Conservation (phyloP, 2,329 filamentous ascomycete species). For the Exophiala sideris region DNA sequence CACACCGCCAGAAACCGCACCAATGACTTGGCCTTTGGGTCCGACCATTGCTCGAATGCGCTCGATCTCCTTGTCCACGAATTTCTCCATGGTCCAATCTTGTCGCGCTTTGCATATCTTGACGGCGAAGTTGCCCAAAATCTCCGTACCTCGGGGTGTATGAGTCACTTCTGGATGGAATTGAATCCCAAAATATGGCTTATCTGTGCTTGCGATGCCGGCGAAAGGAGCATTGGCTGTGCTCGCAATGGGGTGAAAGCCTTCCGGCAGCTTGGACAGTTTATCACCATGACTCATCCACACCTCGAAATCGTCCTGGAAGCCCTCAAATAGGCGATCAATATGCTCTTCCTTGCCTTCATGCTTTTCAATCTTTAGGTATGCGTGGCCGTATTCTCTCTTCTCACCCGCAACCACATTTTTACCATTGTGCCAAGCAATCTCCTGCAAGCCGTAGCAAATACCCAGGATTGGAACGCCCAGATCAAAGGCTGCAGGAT, state of each 20-base stretch:
- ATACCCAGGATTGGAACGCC: slow-evolving; percentile 60
- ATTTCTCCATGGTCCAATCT: slow-evolving; percentile 84
- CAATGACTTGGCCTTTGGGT: slow-evolving; percentile 74
- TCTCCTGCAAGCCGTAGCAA: slow-evolving; percentile 66
- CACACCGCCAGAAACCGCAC: slow-evolving; percentile 77
- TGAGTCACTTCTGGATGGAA: slow-evolving; percentile 86
- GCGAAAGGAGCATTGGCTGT: slow-evolving; percentile 76
- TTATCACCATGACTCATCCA: slow-evolving; percentile 94
- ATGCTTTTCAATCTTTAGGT: slow-evolving; percentile 59
- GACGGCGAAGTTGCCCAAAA: slow-evolving; percentile 80
- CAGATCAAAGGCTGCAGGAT: slow-evolving; percentile 76
- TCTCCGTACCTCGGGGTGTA: slow-evolving; percentile 64
- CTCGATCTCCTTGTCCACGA: slow-evolving; percentile 73
- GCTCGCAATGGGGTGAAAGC: slow-evolving; percentile 69
- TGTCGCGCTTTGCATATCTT: slow-evolving; percentile 72
- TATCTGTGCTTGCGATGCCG: slow-evolving; percentile 58
- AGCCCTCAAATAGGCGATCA: slow-evolving; percentile 72
- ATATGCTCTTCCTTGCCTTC: slow-evolving; percentile 58
- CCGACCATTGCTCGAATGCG: slow-evolving; percentile 82
- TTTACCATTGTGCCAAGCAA: slow-evolving; percentile 66
- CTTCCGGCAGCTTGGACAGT: slow-evolving; percentile 67
- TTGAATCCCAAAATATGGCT: slow-evolving; percentile 75
- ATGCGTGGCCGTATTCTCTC: slow-evolving; percentile 69
- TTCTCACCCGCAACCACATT: slow-evolving; percentile 67
- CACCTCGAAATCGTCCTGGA: slow-evolving; percentile 67